Evolutionary conservation across 768 basidiomycete genomes (phyloP), one percentile per base, ranked within the genome.

Genomic region (Hypholoma fasciculare): DNA sequence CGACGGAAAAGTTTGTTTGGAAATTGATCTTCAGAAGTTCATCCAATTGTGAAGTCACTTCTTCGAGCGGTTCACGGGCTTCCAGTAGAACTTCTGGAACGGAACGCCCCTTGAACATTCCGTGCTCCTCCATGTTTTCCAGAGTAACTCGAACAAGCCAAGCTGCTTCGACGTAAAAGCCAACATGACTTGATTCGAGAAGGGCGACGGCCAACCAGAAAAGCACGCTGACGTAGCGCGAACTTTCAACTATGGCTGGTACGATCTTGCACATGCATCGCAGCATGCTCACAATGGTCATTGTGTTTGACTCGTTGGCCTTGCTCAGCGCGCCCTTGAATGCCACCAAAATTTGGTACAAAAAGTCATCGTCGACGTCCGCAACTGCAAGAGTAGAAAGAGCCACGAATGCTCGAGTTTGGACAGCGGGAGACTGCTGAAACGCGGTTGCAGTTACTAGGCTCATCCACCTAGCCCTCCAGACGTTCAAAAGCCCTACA

Each of bases 381-480:
- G 88, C 82, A 3, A 83, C 83, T 14, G 92, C 88, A n/a, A 96
- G 80, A n/a, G 83, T 80, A 3, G 91, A 91, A 8, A 97, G 81
- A 3, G 89, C 86, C 34, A 90, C 83, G 70, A 96, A 96, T 0
- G 93, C 90, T 9, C 92, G 86, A 26, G 89, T 86, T 68, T 96
- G 95, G n/a, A 94, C 84, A 2, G 89, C 86, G 0, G 92, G 89
- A 3, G 91, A 92, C 48, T 89, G 82, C 66, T 96, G 95, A 76
- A 96, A 96, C 19, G 94, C 93, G 0, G 90, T 91, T 1, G 92
- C 86, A 1, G 91, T 90, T 13, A 94, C 85, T 57, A 97, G 71
- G 42, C 92, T 87, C 89, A 94, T 94, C 94, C 94, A 96, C 37
- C 95, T 82, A 26, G 94, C 92, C 58, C 90, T 83, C 95, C 95